These are phyloP conservation scores for Paecilomyces formosus DNA, from an alignment of 2,329 filamentous ascomycete species.

Conservation along the genomic window DNA sequence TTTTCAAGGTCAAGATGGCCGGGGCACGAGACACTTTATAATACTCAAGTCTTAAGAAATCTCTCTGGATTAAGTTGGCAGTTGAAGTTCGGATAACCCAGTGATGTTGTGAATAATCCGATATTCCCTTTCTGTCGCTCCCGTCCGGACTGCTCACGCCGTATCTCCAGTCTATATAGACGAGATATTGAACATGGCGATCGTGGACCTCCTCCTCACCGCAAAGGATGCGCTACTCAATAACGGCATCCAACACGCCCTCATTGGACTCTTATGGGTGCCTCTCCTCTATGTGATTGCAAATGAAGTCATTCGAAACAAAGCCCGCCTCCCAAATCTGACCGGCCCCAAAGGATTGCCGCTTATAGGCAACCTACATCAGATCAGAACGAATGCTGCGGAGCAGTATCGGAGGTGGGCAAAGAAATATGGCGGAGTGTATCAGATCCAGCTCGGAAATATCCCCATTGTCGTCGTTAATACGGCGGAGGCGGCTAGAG, in stretches of 20 bases:
- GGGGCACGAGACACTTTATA: background rate
- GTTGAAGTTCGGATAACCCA: background rate
- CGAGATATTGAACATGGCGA: background rate
- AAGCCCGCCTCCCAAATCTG: slow-evolving; percentile 40
- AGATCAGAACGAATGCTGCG: slow-evolving; percentile 49
- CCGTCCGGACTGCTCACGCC: background rate
- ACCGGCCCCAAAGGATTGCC: slow-evolving; percentile 45
- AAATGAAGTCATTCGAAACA: slow-evolving; percentile 43
- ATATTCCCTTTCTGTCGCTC: background rate
- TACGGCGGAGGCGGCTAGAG: slow-evolving; percentile 44
- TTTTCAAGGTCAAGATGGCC: background rate
- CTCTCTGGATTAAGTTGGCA: background rate
- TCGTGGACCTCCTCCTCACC: background rate
- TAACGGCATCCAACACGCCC: background rate
- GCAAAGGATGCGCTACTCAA: background rate
- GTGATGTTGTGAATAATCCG: background rate
- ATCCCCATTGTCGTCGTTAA: slow-evolving; percentile 51
- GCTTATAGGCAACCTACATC: slow-evolving; percentile 48
- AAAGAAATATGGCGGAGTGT: slow-evolving; percentile 43
- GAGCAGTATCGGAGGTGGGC: slow-evolving; percentile 52
- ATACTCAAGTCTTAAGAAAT: background rate
- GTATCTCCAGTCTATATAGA: background rate
- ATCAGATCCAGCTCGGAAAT: slow-evolving; percentile 53
- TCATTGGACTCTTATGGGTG: slow-evolving; percentile 11
- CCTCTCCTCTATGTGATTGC: slow-evolving; percentile 40